Evolutionary conservation across 305 asterid species (phyloP).

Genomic region (Euphrasia arctica): DNA sequence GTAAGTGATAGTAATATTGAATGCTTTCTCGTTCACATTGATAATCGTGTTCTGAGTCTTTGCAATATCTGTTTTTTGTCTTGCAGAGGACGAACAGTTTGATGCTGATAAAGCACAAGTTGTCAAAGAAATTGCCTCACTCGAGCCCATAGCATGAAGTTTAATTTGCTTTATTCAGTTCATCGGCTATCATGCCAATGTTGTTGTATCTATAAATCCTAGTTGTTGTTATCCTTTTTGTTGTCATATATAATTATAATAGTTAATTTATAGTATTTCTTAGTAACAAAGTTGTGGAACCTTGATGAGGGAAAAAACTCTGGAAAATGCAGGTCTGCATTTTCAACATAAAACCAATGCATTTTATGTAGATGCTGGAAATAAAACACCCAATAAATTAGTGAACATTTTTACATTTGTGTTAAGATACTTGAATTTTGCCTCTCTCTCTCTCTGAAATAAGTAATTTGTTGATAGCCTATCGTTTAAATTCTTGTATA

Average conservation of each 20-base stretch:
- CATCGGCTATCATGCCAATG: conserved; percentile 25
- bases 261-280: conserved; percentile 11
- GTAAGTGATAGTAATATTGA: conserved; percentile 27
- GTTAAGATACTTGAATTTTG: too few relatives aligned
- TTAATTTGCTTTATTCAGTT: conserved; percentile 18
- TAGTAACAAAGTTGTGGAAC: conserved; percentile 26
- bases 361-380: conserved; percentile 22
- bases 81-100: conserved; percentile 89
- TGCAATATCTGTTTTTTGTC: conserved; percentile 11
- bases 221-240: conserved; percentile 11
- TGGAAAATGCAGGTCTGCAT: conserved; percentile 17
- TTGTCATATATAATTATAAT: conserved; percentile 16
- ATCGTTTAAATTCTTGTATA: too few relatives aligned
- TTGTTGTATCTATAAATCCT: conserved; percentile 33
- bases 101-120: conserved; percentile 98
- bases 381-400: conserved; percentile 19
- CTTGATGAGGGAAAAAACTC: conserved; percentile 19
- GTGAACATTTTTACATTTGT: too few relatives aligned
- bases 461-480: too few relatives aligned
- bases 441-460: too few relatives aligned
- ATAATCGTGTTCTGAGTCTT: conserved; percentile 5
- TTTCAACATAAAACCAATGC: conserved; percentile 11
- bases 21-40: not conserved
- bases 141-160: conserved; percentile 55
- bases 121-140: conserved; percentile 88